phyloP scores from a whole-genome alignment of 768 basidiomycete genomes.

The Ephemerocybe angulata region DNA sequence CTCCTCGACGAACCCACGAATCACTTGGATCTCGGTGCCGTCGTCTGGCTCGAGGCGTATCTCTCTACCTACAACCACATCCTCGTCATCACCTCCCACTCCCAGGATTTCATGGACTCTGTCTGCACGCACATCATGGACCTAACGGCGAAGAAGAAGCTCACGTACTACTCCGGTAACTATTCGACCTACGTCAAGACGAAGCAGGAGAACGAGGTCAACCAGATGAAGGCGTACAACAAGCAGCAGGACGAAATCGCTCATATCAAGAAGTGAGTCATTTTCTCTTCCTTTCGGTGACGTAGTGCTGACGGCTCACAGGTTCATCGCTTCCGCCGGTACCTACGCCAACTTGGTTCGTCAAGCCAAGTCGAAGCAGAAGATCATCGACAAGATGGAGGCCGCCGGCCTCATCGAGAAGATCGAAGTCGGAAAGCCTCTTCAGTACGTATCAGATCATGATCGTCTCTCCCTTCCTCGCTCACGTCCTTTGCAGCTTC shows the following conservation, averaged over 20 bases:
- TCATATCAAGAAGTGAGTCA: slow-evolving; percentile 90
- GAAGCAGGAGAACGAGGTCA: slow-evolving; percentile 95
- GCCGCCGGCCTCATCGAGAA: slow-evolving; percentile 99
- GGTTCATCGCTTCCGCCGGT: slow-evolving; percentile 99
- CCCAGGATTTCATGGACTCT: slow-evolving; percentile 98
- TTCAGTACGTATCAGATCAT: slow-evolving; percentile 55
- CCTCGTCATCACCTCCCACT: slow-evolving; percentile 95
- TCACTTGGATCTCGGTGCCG: slow-evolving; percentile 94
- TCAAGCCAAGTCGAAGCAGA: too few relatives aligned
- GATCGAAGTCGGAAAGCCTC: slow-evolving; percentile 94
- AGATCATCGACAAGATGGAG: too few relatives aligned
- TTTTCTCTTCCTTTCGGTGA: not conserved
- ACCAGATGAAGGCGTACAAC: slow-evolving; percentile 98
- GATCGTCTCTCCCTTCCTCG: too few relatives aligned
- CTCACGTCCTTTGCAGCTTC: slow-evolving; percentile 46
- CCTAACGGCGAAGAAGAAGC: slow-evolving; percentile 85
- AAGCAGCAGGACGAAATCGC: slow-evolving; percentile 99
- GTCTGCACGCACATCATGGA: slow-evolving; percentile 99
- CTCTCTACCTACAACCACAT: slow-evolving; percentile 98
- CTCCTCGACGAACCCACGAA: slow-evolving; percentile 92
- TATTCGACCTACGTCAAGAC: slow-evolving; percentile 97
- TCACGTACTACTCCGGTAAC: slow-evolving; percentile 94
- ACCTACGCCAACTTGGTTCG: slow-evolving; percentile 99
- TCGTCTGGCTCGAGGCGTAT: slow-evolving; percentile 99
- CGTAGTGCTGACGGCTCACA: slow-evolving; percentile 27